Conservation (phyloP, 2,329 filamentous ascomycete genomes). For the Phialemoniopsis sp. region DNA sequence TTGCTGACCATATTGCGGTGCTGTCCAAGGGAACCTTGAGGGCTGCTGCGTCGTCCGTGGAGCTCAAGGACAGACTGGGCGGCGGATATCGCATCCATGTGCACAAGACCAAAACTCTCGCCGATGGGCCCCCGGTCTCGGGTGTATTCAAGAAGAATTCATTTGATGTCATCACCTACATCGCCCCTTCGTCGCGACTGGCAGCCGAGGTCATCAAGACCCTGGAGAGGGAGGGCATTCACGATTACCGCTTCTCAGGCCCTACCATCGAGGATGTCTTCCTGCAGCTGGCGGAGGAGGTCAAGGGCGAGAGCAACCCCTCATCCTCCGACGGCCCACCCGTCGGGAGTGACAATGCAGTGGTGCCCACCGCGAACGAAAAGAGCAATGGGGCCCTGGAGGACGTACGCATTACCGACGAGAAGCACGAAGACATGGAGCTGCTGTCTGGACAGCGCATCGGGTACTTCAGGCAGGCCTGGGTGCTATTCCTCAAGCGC, state of each 20-base stretch:
- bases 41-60: conserved; percentile 78
- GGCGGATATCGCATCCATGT: conserved; percentile 82
- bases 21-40: conserved; percentile 80
- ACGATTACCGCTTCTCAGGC: conserved; percentile 79
- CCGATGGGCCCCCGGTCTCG: conserved; percentile 44
- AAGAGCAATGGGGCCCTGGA: conserved; percentile 14
- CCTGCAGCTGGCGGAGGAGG: conserved; percentile 77
- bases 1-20: conserved; percentile 86
- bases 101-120: conserved; percentile 50
- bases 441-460: conserved; percentile 68
- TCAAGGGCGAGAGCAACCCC: conserved; percentile 45
- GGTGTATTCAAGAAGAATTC: conserved; percentile 53
- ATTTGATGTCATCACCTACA: conserved; percentile 71
- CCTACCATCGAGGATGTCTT: conserved; percentile 95
- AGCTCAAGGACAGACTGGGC: conserved; percentile 76
- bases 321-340: conserved; percentile 6
- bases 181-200: conserved; percentile 63
- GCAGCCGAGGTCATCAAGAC: conserved; percentile 68
- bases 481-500: conserved; percentile 75
- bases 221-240: conserved; percentile 63
- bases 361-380: conserved; percentile 19
- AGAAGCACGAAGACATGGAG: conserved; percentile 36
- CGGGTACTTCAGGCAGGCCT: conserved; percentile 64
- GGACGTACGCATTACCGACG: conserved; percentile 7
- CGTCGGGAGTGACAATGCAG: conserved; percentile 5